phyloP scores from a whole-genome alignment of 495 filamentous ascomycete species.

The Pyrenula aspistea region DNA sequence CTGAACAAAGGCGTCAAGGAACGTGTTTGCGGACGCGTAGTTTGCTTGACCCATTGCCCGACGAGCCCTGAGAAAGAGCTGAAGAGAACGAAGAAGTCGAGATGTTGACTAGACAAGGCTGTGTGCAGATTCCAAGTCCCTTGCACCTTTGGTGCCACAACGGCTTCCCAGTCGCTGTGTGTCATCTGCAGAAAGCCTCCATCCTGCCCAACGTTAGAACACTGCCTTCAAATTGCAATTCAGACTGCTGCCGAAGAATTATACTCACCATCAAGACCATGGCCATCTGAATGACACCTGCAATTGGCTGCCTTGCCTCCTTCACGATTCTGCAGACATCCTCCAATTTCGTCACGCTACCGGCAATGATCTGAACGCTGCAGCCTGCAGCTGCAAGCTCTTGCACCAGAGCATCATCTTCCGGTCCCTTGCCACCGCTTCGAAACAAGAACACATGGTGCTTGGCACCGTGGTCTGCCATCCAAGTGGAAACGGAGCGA shows the following conservation, averaged over 20 bases:
- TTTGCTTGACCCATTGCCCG: constrained; percentile 24
- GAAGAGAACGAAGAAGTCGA: constrained; percentile 22
- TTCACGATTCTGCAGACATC: constrained; percentile 19
- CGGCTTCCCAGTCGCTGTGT: constrained; percentile 5
- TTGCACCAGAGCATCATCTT: neutral
- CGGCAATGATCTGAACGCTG: constrained; percentile 5
- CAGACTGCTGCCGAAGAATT: no score
- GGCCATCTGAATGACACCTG: constrained; percentile 30
- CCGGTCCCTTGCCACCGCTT: constrained; percentile 11
- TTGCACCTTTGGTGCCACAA: constrained; percentile 9
- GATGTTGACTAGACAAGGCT: constrained; percentile 4
- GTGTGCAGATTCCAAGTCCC: constrained; percentile 13
- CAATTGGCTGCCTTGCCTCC: constrained; percentile 19
- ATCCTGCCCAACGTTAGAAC: no score
- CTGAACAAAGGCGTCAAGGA: constrained; percentile 31
- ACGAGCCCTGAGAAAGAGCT: constrained; percentile 16
- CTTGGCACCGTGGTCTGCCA: constrained; percentile 44
- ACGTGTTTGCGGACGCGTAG: constrained; percentile 29
- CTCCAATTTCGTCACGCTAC: constrained; percentile 13
- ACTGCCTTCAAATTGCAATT: no score
- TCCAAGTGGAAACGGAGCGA: constrained; percentile 35
- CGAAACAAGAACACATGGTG: constrained; percentile 45
- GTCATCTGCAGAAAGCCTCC: constrained; percentile 1
- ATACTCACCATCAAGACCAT: constrained; percentile 22
- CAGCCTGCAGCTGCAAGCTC: neutral